Conservation (phyloP, 2,329 filamentous ascomycete species). For the Elsinoe australis region DNA sequence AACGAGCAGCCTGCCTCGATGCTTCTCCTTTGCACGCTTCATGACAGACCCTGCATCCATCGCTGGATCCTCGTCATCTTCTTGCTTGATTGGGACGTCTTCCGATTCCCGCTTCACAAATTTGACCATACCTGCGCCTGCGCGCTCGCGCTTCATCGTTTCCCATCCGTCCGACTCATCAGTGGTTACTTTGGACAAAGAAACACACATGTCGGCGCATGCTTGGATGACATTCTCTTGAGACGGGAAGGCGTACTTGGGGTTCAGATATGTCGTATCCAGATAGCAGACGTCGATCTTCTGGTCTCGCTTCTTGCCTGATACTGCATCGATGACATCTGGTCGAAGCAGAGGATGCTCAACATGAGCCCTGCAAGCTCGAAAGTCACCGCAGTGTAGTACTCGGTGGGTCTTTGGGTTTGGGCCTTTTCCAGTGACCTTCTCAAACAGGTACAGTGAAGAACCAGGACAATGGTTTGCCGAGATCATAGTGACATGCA, state of each 20-base stretch:
- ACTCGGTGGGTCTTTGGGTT: constrained; percentile 64
- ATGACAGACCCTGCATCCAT: constrained; percentile 22
- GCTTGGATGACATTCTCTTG: constrained; percentile 82
- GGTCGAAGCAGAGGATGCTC: constrained; percentile 74
- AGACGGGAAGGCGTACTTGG: constrained; percentile 86
- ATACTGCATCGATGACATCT: constrained; percentile 60
- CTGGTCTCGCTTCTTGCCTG: constrained; percentile 67
- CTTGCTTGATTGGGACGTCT: constrained; percentile 31
- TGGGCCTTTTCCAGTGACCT: constrained; percentile 54
- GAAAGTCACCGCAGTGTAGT: constrained; percentile 91
- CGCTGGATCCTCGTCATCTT: constrained; percentile 30
- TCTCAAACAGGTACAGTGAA: constrained; percentile 88
- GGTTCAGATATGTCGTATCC: constrained; percentile 94
- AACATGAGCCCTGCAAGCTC: constrained; percentile 79
- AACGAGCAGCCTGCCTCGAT: constrained; percentile 67
- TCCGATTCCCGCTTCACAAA: constrained; percentile 48
- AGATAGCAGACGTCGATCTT: constrained; percentile 93
- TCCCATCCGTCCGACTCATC: constrained; percentile 52
- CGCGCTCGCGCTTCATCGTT: constrained; percentile 47
- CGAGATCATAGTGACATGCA: constrained; percentile 85
- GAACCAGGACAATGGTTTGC: constrained; percentile 97
- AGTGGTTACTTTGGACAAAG: constrained; percentile 58
- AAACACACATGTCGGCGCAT: constrained; percentile 81
- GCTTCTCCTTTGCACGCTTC: constrained; percentile 30
- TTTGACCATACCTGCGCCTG: constrained; percentile 53